phyloP scores from a whole-genome alignment of 768 basidiomycete genomes.

The Agrocybe chaxingu region DNA sequence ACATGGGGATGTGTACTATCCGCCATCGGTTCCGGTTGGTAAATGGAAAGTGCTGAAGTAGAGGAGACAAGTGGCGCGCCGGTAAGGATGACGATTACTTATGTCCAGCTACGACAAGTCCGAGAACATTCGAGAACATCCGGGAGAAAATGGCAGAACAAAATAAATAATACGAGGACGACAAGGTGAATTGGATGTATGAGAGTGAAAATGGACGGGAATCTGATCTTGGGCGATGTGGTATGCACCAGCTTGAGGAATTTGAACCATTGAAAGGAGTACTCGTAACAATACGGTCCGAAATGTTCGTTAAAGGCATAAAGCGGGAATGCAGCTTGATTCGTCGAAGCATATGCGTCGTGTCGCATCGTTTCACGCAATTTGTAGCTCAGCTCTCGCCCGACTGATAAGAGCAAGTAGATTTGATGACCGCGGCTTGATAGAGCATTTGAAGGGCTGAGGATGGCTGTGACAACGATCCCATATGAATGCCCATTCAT shows the following conservation, averaged over 20 bases:
- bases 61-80: neutral
- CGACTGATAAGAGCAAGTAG: conserved; percentile 25
- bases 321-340: neutral
- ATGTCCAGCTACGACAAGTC: neutral
- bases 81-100: too few relatives aligned
- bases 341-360: neutral
- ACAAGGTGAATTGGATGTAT: neutral
- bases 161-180: neutral
- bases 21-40: neutral
- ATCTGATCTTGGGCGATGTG: neutral
- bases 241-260: too few relatives aligned
- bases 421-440: conserved; percentile 39
- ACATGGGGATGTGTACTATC: neutral
- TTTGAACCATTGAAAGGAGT: too few relatives aligned
- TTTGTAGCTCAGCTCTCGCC: conserved; percentile 18
- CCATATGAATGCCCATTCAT: neutral
- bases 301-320: too few relatives aligned
- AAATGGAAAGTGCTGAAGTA: neutral
- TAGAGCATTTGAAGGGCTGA: conserved; percentile 44
- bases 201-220: neutral
- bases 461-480: conserved; percentile 38
- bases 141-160: neutral
- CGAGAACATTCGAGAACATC: conserved; percentile 15
- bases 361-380: too few relatives aligned
- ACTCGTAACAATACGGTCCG: too few relatives aligned